Evolutionary conservation across 345 rosid species (phyloP).

Genomic region (Anastatica hierochuntica): DNA sequence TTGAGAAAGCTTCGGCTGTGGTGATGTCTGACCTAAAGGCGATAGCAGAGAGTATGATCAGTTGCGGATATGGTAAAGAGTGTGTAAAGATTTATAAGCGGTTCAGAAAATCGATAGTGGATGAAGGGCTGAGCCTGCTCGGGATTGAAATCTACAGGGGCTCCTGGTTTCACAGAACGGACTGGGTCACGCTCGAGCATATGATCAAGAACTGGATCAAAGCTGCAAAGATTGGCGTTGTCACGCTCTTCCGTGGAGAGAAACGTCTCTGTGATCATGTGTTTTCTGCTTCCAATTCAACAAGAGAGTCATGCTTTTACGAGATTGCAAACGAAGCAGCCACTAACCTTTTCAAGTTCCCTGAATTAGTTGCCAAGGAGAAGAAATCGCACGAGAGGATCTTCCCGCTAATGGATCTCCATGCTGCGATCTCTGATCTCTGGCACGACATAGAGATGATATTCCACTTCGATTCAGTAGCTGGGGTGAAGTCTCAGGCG

Average conservation of each 20-base stretch:
- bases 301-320: conserved; percentile 57
- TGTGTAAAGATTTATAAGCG: conserved; percentile 47
- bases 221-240: conserved; percentile 49
- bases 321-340: conserved; percentile 63
- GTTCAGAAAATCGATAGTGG: conserved; percentile 53
- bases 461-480: conserved; percentile 50
- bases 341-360: conserved; percentile 50
- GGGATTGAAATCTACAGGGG: conserved; percentile 41
- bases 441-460: conserved; percentile 60
- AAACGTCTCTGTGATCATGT: conserved; percentile 60
- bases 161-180: conserved; percentile 43
- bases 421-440: conserved; percentile 44
- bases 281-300: conserved; percentile 39
- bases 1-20: conserved; percentile 28
- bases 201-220: conserved; percentile 58
- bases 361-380: conserved; percentile 49
- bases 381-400: conserved; percentile 50
- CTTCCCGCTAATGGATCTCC: conserved; percentile 52
- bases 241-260: conserved; percentile 52
- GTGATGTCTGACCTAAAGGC: conserved; percentile 55
- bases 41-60: conserved; percentile 69
- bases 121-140: conserved; percentile 51
- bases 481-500: conserved; percentile 42
- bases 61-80: conserved; percentile 67
- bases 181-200: conserved; percentile 42